These are phyloP conservation scores for Kwoniella heveanensis DNA, from an alignment of 768 basidiomycete genomes.

Conservation along the genomic window DNA sequence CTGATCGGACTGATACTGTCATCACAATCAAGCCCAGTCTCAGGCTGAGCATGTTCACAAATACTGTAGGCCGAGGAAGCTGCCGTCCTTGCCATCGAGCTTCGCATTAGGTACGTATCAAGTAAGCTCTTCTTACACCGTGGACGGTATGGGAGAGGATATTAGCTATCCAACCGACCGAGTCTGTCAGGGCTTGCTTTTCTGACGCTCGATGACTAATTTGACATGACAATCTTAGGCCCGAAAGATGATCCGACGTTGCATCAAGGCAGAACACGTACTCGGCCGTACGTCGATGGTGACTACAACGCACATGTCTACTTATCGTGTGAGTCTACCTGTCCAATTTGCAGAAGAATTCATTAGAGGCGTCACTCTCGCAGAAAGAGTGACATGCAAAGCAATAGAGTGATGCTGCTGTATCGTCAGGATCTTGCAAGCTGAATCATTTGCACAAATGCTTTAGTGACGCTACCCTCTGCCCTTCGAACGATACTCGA, in stretches of 20 bases:
- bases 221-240: conserved; percentile 8
- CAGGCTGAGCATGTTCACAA: too few species aligned
- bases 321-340: conserved; percentile 63
- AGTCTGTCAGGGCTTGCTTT: too few species aligned
- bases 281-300: conserved; percentile 78
- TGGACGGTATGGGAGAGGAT: too few species aligned
- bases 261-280: conserved; percentile 81
- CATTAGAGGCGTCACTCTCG: too few species aligned
- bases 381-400: too few species aligned
- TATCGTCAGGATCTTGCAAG: background rate
- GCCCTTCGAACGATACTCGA: conserved; percentile 2
- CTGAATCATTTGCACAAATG: background rate
- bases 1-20: too few species aligned
- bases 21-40: too few species aligned
- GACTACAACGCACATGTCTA: conserved; percentile 82
- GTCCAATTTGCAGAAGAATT: too few species aligned
- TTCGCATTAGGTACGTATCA: conserved; percentile 13
- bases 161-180: background rate
- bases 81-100: conserved; percentile 23
- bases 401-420: background rate
- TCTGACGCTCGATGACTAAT: background rate
- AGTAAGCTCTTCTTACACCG: background rate
- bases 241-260: conserved; percentile 73
- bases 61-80: conserved; percentile 17
- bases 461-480: conserved; percentile 7